A percentile compares a stretch with the other conserved stretches of the same genome.
phyloP scores from a whole-genome alignment of 2,329 filamentous ascomycete species.

The Fusarium sarcochroum region DNA sequence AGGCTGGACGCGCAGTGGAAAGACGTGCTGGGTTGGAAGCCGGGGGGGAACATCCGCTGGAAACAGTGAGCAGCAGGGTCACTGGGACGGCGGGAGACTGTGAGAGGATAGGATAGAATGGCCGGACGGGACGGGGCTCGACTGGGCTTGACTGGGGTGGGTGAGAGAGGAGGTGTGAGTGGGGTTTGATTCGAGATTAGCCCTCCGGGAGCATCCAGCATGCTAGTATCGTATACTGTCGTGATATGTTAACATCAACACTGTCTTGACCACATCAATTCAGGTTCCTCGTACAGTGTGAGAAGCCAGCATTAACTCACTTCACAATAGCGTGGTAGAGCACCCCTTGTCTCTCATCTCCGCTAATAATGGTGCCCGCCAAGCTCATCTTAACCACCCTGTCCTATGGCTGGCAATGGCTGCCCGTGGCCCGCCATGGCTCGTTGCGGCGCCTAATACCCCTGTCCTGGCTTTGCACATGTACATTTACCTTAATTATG shows the following conservation, averaged over 20 bases:
- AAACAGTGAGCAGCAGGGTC: constrained; percentile 40
- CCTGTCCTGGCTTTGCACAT: constrained; percentile 31
- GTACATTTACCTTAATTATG: constrained; percentile 22
- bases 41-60: constrained; percentile 38
- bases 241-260: fast-evolving
- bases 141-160: constrained; percentile 45
- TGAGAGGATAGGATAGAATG: constrained; percentile 27
- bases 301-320: background rate
- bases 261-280: background rate
- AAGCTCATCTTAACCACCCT: constrained; percentile 51
- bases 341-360: constrained; percentile 48
- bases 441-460: constrained; percentile 47
- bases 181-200: constrained; percentile 60
- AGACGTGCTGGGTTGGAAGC: constrained; percentile 40
- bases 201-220: constrained; percentile 49
- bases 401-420: constrained; percentile 40
- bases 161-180: constrained; percentile 57
- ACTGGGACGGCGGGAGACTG: constrained; percentile 32
- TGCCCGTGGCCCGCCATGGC: constrained; percentile 37
- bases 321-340: constrained; percentile 36
- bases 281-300: constrained; percentile 14
- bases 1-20: constrained; percentile 29
- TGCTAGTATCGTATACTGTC: constrained; percentile 51
- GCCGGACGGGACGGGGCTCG: constrained; percentile 39
- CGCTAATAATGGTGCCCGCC: constrained; percentile 51